phyloP scores from a whole-genome alignment of 2,329 filamentous ascomycete species.

The Seiridium cupressi region DNA sequence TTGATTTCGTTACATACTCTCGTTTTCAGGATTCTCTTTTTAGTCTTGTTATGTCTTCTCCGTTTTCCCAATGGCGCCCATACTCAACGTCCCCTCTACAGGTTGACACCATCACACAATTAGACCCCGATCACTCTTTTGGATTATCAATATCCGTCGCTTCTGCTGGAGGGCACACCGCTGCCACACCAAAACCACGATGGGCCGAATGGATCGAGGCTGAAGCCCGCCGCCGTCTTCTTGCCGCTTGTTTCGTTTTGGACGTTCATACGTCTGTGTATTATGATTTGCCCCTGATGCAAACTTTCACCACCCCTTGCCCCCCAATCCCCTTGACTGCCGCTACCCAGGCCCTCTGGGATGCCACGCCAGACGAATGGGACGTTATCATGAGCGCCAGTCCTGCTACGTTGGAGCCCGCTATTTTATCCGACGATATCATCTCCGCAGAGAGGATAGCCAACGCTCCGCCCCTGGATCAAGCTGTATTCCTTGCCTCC shows the following conservation, averaged over 20 bases:
- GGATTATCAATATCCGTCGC: constrained; percentile 16
- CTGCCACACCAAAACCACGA: constrained; percentile 28
- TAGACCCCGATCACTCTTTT: constrained; percentile 14
- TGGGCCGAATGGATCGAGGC: constrained; percentile 53
- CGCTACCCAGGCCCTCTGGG: constrained; percentile 46
- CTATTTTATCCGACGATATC: constrained; percentile 25
- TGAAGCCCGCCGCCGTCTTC: constrained; percentile 52
- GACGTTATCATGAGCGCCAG: constrained; percentile 27
- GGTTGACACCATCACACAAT: constrained; percentile 31
- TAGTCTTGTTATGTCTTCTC: constrained; percentile 29
- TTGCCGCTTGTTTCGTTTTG: constrained; percentile 55
- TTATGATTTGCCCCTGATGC: constrained; percentile 44
- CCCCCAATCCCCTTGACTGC: constrained; percentile 47
- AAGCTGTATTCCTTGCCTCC: constrained; percentile 24
- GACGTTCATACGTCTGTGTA: constrained; percentile 56
- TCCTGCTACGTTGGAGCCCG: constrained; percentile 24
- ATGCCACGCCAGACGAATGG: constrained; percentile 48
- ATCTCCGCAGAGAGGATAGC: constrained; percentile 35
- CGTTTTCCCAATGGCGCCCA: constrained; percentile 24
- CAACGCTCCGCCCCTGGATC: constrained; percentile 23
- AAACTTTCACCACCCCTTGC: constrained; percentile 31
- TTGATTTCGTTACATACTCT: constrained; percentile 28
- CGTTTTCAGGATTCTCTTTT: constrained; percentile 31
- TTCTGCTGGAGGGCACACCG: constrained; percentile 14
- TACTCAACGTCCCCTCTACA: constrained; percentile 35